Conservation (phyloP, 257 asterid species). For the Solanum pinnatisectum region DNA sequence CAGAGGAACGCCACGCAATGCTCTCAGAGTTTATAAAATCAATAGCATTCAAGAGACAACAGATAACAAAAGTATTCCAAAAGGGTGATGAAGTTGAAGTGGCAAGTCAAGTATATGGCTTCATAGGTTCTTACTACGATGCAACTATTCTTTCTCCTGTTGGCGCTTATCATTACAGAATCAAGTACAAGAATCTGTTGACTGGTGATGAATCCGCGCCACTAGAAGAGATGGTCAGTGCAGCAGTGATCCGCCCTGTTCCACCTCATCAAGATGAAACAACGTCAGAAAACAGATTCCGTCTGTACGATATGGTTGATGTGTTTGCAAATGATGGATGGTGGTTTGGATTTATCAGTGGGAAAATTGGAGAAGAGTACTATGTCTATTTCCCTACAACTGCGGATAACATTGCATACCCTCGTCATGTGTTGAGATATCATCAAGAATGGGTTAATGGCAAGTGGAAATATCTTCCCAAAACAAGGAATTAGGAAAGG, state of each 20-base stretch:
- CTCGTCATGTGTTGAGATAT: background rate
- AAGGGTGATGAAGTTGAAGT: background rate
- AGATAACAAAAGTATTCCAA: background rate
- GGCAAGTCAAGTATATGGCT: background rate
- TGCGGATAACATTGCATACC: constrained; percentile 4
- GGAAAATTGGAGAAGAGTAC: background rate
- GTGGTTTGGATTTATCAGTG: constrained; percentile 7
- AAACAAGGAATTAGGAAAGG: too few species aligned
- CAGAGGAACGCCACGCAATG: background rate
- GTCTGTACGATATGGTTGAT: background rate
- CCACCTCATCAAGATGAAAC: background rate
- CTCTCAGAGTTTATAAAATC: background rate
- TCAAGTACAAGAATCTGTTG: background rate
- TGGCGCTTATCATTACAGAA: background rate
- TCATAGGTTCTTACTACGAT: background rate
- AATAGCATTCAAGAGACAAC: background rate
- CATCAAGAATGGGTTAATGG: constrained; percentile 8
- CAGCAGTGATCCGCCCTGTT: background rate
- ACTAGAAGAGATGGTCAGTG: background rate
- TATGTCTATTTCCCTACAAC: constrained; percentile 5
- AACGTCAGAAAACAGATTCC: background rate
- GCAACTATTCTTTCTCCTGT: background rate
- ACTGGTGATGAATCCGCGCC: background rate
- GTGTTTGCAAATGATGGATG: constrained; percentile 7
- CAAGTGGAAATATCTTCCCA: background rate